Conservation (phyloP, 805 yeast species). For the Saccharomyces paradoxus region DNA sequence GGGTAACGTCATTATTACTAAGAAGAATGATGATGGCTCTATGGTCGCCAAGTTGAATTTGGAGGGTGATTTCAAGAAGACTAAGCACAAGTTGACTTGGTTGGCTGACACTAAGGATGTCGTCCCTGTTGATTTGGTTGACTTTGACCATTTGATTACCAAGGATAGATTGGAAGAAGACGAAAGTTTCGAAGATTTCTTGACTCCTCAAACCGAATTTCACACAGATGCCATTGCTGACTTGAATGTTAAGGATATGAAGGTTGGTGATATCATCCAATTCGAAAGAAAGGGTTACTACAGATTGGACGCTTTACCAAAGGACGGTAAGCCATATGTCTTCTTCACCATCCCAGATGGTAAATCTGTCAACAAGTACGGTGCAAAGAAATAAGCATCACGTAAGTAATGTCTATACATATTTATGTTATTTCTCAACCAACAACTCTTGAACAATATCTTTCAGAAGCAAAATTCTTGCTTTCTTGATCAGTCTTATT, state of each 20-base stretch:
- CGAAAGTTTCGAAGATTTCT: slow-evolving; percentile 85
- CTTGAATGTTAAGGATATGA: slow-evolving; percentile 62
- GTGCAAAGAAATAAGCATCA: slow-evolving; percentile 47
- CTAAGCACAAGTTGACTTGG: slow-evolving; percentile 93
- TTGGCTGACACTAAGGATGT: slow-evolving; percentile 72
- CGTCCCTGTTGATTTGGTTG: slow-evolving; percentile 69
- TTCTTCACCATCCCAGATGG: slow-evolving; percentile 96
- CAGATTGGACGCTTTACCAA: slow-evolving; percentile 58
- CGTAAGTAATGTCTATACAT: neutral
- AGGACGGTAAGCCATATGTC: slow-evolving; percentile 55
- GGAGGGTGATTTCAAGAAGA: slow-evolving; percentile 95
- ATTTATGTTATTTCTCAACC: neutral
- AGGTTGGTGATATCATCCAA: slow-evolving; percentile 83
- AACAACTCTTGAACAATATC: neutral
- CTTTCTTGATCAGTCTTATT: too few species aligned
- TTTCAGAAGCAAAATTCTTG: neutral
- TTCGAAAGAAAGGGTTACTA: slow-evolving; percentile 96
- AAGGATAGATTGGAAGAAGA: slow-evolving; percentile 93
- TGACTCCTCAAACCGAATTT: slow-evolving; percentile 84
- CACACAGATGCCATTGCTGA: slow-evolving; percentile 73
- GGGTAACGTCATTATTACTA: slow-evolving; percentile 85
- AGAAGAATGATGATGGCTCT: slow-evolving; percentile 56
- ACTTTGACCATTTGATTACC: slow-evolving; percentile 89
- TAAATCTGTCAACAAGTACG: slow-evolving; percentile 68
- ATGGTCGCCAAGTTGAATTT: slow-evolving; percentile 75